Percentiles rank a stretch among this genome's conserved stretches.
These are phyloP conservation scores for Trichosporon ovoides DNA, from an alignment of 1,284 basidiomycete species.

Conservation along the genomic window DNA sequence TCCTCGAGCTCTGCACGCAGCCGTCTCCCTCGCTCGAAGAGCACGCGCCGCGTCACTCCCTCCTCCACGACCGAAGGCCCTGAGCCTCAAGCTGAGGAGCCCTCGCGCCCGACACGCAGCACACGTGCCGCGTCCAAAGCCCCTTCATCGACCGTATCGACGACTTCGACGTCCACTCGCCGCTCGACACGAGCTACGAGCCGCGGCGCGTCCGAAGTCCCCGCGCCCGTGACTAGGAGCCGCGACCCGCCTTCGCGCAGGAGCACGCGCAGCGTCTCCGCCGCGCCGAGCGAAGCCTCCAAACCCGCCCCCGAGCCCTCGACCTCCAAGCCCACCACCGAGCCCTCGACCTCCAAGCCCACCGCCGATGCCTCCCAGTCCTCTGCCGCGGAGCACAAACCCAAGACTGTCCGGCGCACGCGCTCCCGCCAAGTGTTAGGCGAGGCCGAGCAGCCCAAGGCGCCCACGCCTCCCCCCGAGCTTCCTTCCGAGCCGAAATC, in stretches of 20 bases:
- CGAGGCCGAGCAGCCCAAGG: conserved; percentile 9
- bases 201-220: background rate
- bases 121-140: no score
- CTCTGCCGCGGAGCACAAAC: background rate
- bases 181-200: background rate
- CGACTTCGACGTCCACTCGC: no score
- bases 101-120: no score
- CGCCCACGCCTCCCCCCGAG: background rate
- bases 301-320: no score
- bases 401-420: background rate
- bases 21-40: background rate
- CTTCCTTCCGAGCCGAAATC: background rate
- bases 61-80: background rate
- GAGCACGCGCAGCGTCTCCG: background rate
- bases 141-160: background rate
- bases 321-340: no score
- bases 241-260: background rate
- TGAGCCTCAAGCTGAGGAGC: background rate
- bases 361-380: background rate
- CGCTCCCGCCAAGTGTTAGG: conserved; percentile 9
- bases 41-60: background rate
- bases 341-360: no score
- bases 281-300: background rate
- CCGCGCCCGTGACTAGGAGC: background rate
- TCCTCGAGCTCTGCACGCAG: background rate